Evolutionary conservation across 2,329 filamentous ascomycete genomes (phyloP).

Genomic region (Aaosphaeria pasadenensis): DNA sequence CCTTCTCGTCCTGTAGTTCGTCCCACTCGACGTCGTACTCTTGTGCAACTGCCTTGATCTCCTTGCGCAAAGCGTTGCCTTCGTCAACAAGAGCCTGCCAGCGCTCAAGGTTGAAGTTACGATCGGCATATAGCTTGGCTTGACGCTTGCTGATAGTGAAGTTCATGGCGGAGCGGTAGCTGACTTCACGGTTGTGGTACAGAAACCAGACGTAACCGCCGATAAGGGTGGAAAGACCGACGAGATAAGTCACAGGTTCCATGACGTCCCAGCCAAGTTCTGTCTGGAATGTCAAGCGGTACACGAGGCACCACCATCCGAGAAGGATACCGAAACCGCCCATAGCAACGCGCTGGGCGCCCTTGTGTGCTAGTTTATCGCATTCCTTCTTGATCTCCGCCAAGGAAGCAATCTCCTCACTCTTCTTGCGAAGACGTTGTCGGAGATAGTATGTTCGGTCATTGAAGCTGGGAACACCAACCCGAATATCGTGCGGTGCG

Average conservation of each 20-base stretch:
- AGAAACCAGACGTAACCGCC: constrained; percentile 91
- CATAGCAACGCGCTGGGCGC: constrained; percentile 75
- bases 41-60: constrained; percentile 68
- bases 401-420: constrained; percentile 64
- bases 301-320: constrained; percentile 80
- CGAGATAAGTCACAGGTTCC: constrained; percentile 78
- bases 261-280: constrained; percentile 86
- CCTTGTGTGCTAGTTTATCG: constrained; percentile 71
- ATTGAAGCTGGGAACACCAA: constrained; percentile 81
- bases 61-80: constrained; percentile 70
- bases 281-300: constrained; percentile 65
- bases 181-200: constrained; percentile 86
- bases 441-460: constrained; percentile 90
- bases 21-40: constrained; percentile 94
- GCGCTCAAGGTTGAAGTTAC: constrained; percentile 70
- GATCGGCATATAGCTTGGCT: constrained; percentile 68
- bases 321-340: constrained; percentile 72
- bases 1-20: constrained; percentile 68
- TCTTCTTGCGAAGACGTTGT: constrained; percentile 69
- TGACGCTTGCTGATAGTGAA: constrained; percentile 80
- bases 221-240: constrained; percentile 81
- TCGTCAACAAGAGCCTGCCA: constrained; percentile 82
- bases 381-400: constrained; percentile 77
- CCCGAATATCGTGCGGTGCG: constrained; percentile 62
- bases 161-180: constrained; percentile 82